Evolutionary conservation across 305 asterid species (phyloP).

Genomic region (Solanum hybrid): DNA sequence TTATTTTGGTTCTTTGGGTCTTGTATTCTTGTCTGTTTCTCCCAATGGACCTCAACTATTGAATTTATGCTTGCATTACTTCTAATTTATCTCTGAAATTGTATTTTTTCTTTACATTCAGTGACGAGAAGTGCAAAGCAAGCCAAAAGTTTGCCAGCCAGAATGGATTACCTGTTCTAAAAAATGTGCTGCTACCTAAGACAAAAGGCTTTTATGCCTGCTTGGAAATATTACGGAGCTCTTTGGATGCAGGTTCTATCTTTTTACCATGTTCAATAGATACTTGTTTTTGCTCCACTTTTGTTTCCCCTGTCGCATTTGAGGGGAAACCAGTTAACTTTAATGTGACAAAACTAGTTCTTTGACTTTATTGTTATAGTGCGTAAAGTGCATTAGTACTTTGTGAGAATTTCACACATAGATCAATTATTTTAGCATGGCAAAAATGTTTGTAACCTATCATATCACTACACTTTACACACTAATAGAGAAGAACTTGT

Average conservation of each 20-base stretch:
- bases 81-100: neutral
- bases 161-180: constrained; percentile 48
- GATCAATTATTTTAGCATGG: neutral
- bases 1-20: neutral
- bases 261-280: neutral
- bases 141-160: constrained; percentile 48
- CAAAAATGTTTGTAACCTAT: neutral
- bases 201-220: constrained; percentile 44
- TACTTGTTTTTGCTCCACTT: neutral
- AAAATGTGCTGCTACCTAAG: constrained; percentile 55
- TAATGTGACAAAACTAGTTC: neutral
- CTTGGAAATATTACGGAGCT: constrained; percentile 43
- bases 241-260: constrained; percentile 54
- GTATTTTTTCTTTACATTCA: constrained; percentile 11
- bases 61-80: neutral
- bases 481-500: neutral
- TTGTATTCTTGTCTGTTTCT: neutral
- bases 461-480: neutral
- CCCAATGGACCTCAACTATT: neutral
- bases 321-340: neutral
- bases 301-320: neutral
- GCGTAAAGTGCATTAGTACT: neutral
- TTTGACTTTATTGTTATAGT: neutral
- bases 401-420: neutral
- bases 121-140: constrained; percentile 40